These are phyloP conservation scores for Polygonum maritimum DNA, from an alignment of 148 eudicot species.

Conservation along the genomic window DNA sequence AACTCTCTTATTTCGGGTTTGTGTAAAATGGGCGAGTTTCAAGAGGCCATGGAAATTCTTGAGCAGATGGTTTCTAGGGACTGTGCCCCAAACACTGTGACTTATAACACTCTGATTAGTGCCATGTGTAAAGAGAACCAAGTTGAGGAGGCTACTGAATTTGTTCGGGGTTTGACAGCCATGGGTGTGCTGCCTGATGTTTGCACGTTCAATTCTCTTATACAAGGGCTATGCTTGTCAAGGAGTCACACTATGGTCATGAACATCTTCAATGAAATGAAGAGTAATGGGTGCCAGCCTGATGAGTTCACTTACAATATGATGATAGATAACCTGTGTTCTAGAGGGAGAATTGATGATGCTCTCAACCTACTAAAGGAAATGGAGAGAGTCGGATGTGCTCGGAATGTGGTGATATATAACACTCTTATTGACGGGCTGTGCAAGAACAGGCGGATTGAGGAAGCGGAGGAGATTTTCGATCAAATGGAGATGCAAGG, in stretches of 20 bases:
- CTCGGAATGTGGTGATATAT: conserved; percentile 70
- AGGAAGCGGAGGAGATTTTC: conserved; percentile 88
- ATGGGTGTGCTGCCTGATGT: conserved; percentile 82
- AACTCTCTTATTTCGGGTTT: conserved; percentile 72
- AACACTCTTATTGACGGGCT: conserved; percentile 76
- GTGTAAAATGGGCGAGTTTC: conserved; percentile 63
- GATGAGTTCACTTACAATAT: conserved; percentile 90
- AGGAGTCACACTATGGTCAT: conserved; percentile 47
- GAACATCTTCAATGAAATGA: conserved; percentile 71
- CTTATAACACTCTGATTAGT: conserved; percentile 72
- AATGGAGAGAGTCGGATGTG: conserved; percentile 84
- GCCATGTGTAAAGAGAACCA: conserved; percentile 81
- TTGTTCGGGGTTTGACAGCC: conserved; percentile 50
- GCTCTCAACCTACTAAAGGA: conserved; percentile 67
- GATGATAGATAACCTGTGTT: conserved; percentile 70
- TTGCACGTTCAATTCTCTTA: conserved; percentile 81
- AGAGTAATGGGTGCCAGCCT: conserved; percentile 71
- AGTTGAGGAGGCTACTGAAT: conserved; percentile 74
- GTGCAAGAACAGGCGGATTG: conserved; percentile 71
- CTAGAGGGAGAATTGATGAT: conserved; percentile 51
- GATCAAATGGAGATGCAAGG: conserved; percentile 94
- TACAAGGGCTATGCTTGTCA: conserved; percentile 80
- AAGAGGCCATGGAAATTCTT: conserved; percentile 79
- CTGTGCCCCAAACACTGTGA: conserved; percentile 68
- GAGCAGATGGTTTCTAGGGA: conserved; percentile 75